Evolutionary conservation across 176 grass and related monocot species (phyloP).

Genomic region (Aegilops umbellulata): DNA sequence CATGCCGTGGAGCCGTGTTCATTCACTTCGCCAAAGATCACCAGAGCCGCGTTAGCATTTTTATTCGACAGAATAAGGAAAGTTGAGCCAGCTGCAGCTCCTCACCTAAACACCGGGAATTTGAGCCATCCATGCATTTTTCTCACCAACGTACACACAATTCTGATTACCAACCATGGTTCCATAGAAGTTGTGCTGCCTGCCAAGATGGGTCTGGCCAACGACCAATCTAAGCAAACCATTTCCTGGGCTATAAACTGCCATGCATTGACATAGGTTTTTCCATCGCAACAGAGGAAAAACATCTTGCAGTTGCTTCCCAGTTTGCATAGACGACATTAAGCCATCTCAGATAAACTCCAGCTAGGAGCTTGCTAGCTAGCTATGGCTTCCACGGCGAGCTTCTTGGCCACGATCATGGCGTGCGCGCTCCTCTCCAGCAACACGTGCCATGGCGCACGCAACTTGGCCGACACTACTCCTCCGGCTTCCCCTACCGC

Average conservation of each 20-base stretch:
- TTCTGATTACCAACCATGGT: too few relatives aligned
- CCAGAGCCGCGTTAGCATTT: too few relatives aligned
- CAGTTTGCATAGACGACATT: not conserved
- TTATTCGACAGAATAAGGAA: too few relatives aligned
- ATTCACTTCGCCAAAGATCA: too few relatives aligned
- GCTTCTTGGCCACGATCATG: conserved; percentile 16
- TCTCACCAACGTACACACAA: too few relatives aligned
- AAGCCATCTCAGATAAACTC: not conserved
- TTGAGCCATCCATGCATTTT: too few relatives aligned
- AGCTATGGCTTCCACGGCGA: conserved; percentile 15
- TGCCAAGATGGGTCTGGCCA: too few relatives aligned
- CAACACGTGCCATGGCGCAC: not conserved
- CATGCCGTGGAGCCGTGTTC: too few relatives aligned
- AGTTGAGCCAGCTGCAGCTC: too few relatives aligned
- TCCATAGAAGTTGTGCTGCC: too few relatives aligned
- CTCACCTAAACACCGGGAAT: too few relatives aligned
- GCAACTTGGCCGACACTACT: not conserved
- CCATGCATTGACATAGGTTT: not conserved
- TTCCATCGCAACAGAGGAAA: not conserved
- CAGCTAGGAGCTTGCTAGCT: not conserved
- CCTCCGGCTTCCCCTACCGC: not conserved
- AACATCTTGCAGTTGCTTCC: not conserved
- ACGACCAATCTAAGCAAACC: too few relatives aligned
- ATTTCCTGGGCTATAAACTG: not conserved
- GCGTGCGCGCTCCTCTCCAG: not conserved